Percentiles rank a stretch among this genome's conserved stretches.
phyloP scores from a whole-genome alignment of 2,329 filamentous ascomycete species.

The Monilinia fructigena region DNA sequence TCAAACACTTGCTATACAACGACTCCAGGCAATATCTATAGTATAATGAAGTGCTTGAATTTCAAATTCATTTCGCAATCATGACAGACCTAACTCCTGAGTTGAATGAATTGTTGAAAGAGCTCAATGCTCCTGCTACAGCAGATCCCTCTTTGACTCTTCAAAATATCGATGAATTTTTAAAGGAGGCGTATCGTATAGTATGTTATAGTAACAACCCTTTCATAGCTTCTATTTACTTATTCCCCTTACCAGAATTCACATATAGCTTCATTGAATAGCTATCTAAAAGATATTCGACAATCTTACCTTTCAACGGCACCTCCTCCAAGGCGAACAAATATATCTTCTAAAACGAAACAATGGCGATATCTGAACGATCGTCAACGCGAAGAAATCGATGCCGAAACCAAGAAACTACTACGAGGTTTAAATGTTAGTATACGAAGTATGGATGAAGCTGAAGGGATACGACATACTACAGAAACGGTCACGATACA shows the following conservation, averaged over 20 bases:
- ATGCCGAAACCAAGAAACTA: constrained; percentile 80
- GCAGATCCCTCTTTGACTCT: constrained; percentile 38
- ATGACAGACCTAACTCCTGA: constrained; percentile 65
- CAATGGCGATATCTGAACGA: constrained; percentile 59
- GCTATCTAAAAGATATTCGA: constrained; percentile 78
- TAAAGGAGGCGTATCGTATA: constrained; percentile 92
- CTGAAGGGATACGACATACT: constrained; percentile 77
- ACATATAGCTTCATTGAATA: constrained; percentile 77
- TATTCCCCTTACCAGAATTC: constrained; percentile 59
- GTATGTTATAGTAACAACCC: constrained; percentile 49
- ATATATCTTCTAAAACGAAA: constrained; percentile 34
- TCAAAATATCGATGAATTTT: constrained; percentile 73
- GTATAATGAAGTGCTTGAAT: not conserved
- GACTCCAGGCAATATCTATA: not conserved
- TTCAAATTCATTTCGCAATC: not conserved
- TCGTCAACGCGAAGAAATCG: constrained; percentile 79
- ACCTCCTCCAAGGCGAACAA: constrained; percentile 53
- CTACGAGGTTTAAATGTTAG: constrained; percentile 81
- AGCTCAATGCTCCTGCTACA: constrained; percentile 54
- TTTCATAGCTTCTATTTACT: constrained; percentile 30
- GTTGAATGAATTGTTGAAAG: constrained; percentile 67
- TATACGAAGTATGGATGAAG: constrained; percentile 76
- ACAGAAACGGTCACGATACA: constrained; percentile 68
- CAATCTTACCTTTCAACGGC: constrained; percentile 88
- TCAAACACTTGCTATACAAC: not conserved